Percentiles rank a stretch among this genome's conserved stretches.
phyloP scores from a whole-genome alignment of 805 yeast species.

The Saturnispora diversa region DNA sequence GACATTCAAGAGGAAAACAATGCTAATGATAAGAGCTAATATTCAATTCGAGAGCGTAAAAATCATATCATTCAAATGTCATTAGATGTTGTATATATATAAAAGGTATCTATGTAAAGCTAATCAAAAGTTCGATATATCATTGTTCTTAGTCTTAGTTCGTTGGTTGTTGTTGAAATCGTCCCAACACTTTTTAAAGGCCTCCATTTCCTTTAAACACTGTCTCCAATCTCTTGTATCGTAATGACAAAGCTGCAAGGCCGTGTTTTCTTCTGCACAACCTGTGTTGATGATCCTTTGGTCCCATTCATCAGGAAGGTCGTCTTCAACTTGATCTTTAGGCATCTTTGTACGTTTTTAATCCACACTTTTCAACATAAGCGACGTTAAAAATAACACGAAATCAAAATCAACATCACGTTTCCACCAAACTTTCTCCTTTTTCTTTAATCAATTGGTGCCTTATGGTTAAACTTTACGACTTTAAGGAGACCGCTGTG shows the following conservation, averaged over 20 bases:
- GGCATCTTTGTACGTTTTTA: not conserved
- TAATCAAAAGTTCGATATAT: conserved; percentile 17
- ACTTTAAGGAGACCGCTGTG: conserved; percentile 80
- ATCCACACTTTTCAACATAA: not conserved
- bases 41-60: too few species aligned
- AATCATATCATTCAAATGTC: too few species aligned
- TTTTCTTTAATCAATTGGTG: conserved; percentile 2
- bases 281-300: conserved; percentile 66
- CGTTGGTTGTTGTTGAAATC: conserved; percentile 32
- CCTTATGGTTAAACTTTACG: conserved; percentile 78
- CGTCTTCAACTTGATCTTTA: conserved; percentile 33
- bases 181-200: conserved; percentile 37
- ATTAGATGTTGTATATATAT: not conserved
- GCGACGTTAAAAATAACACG: not conserved
- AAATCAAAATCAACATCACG: conserved; percentile 13
- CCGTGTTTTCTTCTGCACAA: conserved; percentile 64
- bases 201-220: conserved; percentile 52
- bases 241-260: conserved; percentile 68
- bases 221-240: conserved; percentile 77
- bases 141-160: conserved; percentile 32
- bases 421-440: conserved; percentile 12
- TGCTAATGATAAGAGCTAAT: too few species aligned
- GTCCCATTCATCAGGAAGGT: conserved; percentile 74
- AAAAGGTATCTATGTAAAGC: not conserved
- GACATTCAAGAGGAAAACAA: too few species aligned